Evolutionary conservation across 164 flowering plant genomes (phyloP).

Genomic region (Litsea cubeba): DNA sequence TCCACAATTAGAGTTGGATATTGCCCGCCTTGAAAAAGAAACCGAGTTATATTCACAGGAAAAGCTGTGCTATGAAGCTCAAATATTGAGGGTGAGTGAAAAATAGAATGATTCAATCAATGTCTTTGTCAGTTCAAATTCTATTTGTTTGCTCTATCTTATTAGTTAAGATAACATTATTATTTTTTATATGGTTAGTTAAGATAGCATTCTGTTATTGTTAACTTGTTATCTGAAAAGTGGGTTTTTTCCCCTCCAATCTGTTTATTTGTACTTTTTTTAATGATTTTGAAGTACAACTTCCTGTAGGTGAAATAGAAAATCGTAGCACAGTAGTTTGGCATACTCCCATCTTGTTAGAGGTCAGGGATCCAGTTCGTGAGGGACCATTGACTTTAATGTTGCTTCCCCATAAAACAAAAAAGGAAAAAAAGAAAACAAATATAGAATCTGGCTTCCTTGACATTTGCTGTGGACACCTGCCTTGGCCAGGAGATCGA

Average conservation of each 20-base stretch:
- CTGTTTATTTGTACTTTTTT: background rate
- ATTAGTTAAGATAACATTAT: background rate
- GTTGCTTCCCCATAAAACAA: no score
- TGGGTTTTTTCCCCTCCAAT: background rate
- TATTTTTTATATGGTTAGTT: background rate
- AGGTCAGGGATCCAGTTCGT: no score
- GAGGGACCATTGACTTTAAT: no score
- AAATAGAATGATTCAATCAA: background rate
- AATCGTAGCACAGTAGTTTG: no score
- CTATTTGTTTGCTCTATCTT: background rate
- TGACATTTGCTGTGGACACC: no score
- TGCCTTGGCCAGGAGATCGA: no score
- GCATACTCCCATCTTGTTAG: no score
- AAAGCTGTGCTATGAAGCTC: slow-evolving; percentile 92
- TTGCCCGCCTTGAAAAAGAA: slow-evolving; percentile 81
- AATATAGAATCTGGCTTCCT: no score
- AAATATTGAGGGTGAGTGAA: slow-evolving; percentile 68
- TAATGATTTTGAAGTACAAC: background rate
- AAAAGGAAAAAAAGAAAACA: no score
- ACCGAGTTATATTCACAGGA: slow-evolving; percentile 75
- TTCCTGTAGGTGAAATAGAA: background rate
- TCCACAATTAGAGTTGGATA: slow-evolving; percentile 60
- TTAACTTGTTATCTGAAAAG: background rate
- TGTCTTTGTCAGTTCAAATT: background rate
- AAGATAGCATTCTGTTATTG: no score